A percentile compares a stretch with the other conserved stretches of the same genome.
Conservation (phyloP, 148 eudicot species). For the Heliosperma pusillum region DNA sequence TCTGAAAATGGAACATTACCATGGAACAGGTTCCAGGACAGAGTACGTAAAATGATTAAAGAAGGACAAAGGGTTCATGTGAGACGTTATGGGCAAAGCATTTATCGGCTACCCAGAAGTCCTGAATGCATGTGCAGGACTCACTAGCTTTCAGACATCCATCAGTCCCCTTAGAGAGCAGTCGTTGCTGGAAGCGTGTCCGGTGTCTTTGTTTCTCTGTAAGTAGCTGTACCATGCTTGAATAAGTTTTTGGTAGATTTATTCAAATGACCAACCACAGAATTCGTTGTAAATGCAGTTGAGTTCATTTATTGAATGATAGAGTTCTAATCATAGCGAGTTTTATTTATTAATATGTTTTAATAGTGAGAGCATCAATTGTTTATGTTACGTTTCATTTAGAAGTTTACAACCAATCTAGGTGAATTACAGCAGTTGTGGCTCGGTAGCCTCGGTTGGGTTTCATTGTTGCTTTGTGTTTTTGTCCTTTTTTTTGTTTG, state of each 20-base stretch:
- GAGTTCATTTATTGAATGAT: neutral
- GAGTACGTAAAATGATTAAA: conserved; percentile 62
- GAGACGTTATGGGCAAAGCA: conserved; percentile 60
- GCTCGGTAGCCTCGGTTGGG: too few relatives aligned
- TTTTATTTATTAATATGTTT: too few relatives aligned
- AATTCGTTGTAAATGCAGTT: neutral
- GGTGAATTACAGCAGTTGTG: too few relatives aligned
- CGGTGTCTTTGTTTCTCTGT: too few relatives aligned
- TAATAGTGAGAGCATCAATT: neutral
- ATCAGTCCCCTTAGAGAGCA: neutral
- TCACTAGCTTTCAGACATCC: conserved; percentile 11
- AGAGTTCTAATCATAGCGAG: neutral
- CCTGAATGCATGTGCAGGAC: conserved; percentile 81
- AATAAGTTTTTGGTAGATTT: too few relatives aligned
- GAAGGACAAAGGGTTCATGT: conserved; percentile 55
- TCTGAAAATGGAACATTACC: conserved; percentile 45
- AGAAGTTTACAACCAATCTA: neutral
- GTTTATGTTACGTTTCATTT: neutral
- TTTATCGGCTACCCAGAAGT: conserved; percentile 78
- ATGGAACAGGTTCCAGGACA: conserved; percentile 60
- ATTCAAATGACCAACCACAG: neutral
- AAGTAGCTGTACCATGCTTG: too few relatives aligned
- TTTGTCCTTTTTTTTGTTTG: too few relatives aligned
- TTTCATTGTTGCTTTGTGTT: too few relatives aligned
- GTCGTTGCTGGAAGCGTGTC: neutral